These are phyloP conservation scores for Aspergillus puulaauensis DNA, from an alignment of 2,329 filamentous ascomycete species.

Conservation along the genomic window DNA sequence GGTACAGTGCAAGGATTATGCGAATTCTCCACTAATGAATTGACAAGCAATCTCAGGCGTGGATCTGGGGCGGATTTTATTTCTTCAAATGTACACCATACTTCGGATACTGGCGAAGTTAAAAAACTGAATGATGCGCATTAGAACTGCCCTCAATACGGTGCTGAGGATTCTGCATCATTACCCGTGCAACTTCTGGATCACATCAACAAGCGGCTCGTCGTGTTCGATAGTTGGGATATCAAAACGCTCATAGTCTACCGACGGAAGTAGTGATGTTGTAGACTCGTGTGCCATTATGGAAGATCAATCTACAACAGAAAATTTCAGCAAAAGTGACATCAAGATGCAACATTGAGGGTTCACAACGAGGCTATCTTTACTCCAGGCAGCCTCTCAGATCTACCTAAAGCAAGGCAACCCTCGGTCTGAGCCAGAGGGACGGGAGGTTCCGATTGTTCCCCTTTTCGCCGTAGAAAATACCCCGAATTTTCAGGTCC, in stretches of 20 bases:
- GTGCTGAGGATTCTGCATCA: background rate
- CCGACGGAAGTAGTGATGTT: constrained; percentile 16
- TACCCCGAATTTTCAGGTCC: background rate
- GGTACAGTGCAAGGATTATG: constrained; percentile 46
- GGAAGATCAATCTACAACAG: background rate
- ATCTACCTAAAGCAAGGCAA: background rate
- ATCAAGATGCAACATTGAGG: background rate
- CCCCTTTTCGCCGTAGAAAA: background rate
- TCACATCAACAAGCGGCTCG: constrained; percentile 39
- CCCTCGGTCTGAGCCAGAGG: background rate
- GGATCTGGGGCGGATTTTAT: constrained; percentile 41
- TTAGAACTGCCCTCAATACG: constrained; percentile 3
- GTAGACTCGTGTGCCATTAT: constrained; percentile 14
- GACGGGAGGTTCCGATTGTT: background rate
- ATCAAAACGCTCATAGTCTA: constrained; percentile 31
- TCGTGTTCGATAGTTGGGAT: constrained; percentile 42
- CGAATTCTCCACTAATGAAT: constrained; percentile 40
- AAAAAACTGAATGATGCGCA: constrained; percentile 35
- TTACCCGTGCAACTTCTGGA: constrained; percentile 42
- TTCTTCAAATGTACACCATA: constrained; percentile 46
- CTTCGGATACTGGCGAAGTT: constrained; percentile 38
- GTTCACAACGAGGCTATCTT: background rate
- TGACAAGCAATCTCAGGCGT: constrained; percentile 38
- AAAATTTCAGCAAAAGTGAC: background rate
- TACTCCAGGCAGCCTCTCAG: background rate